Base-by-base conservation (phyloP, 2,329 filamentous ascomycete genomes). In the Thelonectria olida region DNA sequence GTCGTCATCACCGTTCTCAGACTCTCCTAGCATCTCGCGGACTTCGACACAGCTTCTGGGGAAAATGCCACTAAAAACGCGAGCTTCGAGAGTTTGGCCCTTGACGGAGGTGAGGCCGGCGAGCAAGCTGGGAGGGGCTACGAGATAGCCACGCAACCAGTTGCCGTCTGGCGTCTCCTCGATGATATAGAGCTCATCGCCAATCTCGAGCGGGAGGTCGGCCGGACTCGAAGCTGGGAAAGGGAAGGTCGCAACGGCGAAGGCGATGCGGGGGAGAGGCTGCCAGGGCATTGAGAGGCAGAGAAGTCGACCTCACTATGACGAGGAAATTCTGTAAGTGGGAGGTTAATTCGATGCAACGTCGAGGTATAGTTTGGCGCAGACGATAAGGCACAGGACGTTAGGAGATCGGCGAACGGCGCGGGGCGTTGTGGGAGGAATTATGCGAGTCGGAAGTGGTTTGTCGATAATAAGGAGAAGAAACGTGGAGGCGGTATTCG, bases 41-140 rank as follows among this genome's bases (percentile, higher is more conserved):
- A 99, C 90, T 78, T 99, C 93, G 59, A 99, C 95, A 72, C 95
- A 99, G 76, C 90, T 96, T 67, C 92, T 87, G 10, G 96, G 96
- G 74, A 99, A 99, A 72, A 99, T 97, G 71, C 96, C 96, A n/a
- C 94, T 97, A 76, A 98, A 99, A 60, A 99, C 96, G 67, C 96
- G 89, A 61, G 95, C 93, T 80, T 98, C 95, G 28, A 98, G 88
- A 1, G 94, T 96, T 77, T 97, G 93, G 48, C 96, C 95, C 76
- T 93, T 95, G 72, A 91, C 89, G 63, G 91, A 95, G 10, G 93
- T 98, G 75, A 99, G 82, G 48, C 95, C 96, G 17, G 96, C 92
- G 61, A 99, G 87, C 75, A 99, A 82, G 70, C 93, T 97, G 19
- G 96, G 96, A 53, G 96, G 95, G 65, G 96, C 93, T 68, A 99